Evolutionary conservation across 805 yeast species (phyloP).

Genomic region (Diddensiella santjacobensis): DNA sequence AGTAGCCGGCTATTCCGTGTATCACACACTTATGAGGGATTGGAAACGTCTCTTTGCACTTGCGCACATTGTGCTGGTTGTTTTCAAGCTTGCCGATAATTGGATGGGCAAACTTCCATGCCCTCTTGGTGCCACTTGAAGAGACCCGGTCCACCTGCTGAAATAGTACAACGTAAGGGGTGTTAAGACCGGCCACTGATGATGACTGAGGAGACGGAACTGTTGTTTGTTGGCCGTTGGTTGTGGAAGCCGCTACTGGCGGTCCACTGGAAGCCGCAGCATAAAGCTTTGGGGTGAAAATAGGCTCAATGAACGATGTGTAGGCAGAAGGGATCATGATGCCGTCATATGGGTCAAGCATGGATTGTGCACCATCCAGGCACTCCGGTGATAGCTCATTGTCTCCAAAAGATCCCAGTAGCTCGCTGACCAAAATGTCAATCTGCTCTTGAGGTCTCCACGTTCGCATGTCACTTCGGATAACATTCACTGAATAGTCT

Average conservation of each 20-base stretch:
- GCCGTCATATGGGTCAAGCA: slow-evolving; percentile 42
- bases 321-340: slow-evolving; percentile 61
- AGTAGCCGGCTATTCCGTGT: slow-evolving; percentile 75
- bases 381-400: slow-evolving; percentile 90
- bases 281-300: slow-evolving; percentile 53
- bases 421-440: slow-evolving; percentile 70
- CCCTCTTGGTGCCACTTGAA: slow-evolving; percentile 41
- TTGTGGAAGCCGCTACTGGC: slow-evolving; percentile 1
- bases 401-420: slow-evolving; percentile 89
- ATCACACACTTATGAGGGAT: slow-evolving; percentile 49
- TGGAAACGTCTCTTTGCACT: slow-evolving; percentile 39
- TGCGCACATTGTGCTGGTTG: slow-evolving; percentile 24
- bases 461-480: slow-evolving; percentile 55
- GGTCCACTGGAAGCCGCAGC: slow-evolving; percentile 20
- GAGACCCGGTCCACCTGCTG: slow-evolving; percentile 43
- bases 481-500: slow-evolving; percentile 41
- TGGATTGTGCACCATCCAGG: slow-evolving; percentile 42
- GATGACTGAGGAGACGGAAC: background rate
- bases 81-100: slow-evolving; percentile 6
- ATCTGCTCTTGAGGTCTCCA: slow-evolving; percentile 38
- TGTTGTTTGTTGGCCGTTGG: slow-evolving; percentile 4
- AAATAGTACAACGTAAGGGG: slow-evolving; percentile 45
- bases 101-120: slow-evolving; percentile 66
- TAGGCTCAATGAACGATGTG: slow-evolving; percentile 61
- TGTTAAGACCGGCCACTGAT: slow-evolving; percentile 22